These are phyloP conservation scores for Botrytis medusae DNA, from an alignment of 2,329 filamentous ascomycete genomes.

Conservation along the genomic window DNA sequence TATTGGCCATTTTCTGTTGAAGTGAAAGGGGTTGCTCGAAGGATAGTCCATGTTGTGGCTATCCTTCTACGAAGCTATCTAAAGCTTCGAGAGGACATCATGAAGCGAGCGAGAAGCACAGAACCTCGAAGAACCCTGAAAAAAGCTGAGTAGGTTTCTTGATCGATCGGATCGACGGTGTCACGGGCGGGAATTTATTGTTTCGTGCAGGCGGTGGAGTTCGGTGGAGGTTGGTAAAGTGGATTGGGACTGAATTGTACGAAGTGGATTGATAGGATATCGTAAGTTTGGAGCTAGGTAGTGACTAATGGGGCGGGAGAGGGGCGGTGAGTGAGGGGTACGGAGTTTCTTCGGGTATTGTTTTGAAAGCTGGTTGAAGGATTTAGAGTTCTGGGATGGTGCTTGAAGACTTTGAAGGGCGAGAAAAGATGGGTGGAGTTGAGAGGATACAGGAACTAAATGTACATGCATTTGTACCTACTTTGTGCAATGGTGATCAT, in stretches of 20 bases:
- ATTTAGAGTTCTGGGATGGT: neutral
- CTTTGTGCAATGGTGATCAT: neutral
- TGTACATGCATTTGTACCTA: neutral
- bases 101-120: constrained; percentile 3
- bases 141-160: neutral
- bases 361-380: neutral
- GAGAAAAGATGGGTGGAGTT: neutral
- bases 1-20: neutral
- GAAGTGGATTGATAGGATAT: constrained; percentile 2
- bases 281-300: constrained; percentile 1
- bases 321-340: constrained; percentile 3
- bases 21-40: neutral
- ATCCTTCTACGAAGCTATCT: neutral
- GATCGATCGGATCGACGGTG: constrained; percentile 14
- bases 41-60: neutral
- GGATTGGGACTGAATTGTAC: neutral
- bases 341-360: neutral
- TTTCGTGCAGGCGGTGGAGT: constrained; percentile 4
- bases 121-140: constrained; percentile 4
- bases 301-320: neutral
- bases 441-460: neutral
- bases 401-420: neutral
- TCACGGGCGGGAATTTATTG: constrained; percentile 1
- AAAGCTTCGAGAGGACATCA: neutral
- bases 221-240: neutral